These are phyloP conservation scores for Aspergillus cavernicola DNA, from an alignment of 495 filamentous ascomycete species.

Conservation along the genomic window DNA sequence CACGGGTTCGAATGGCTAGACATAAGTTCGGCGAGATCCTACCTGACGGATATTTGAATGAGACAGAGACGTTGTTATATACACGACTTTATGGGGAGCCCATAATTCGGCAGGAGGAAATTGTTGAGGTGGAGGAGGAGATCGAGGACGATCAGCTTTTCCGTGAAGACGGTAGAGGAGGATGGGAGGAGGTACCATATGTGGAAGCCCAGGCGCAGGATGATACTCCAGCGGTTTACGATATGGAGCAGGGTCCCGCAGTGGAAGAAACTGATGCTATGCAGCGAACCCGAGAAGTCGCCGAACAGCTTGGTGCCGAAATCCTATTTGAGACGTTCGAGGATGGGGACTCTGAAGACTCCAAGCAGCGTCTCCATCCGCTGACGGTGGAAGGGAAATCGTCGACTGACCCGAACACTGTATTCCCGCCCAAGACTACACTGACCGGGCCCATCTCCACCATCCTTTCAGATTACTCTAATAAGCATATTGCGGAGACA, in stretches of 20 bases:
- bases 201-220: slow-evolving; percentile 27
- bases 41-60: slow-evolving; percentile 66
- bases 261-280: slow-evolving; percentile 32
- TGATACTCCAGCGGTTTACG: slow-evolving; percentile 33
- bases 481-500: slow-evolving; percentile 66
- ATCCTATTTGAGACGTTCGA: slow-evolving; percentile 45
- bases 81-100: slow-evolving; percentile 72
- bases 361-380: slow-evolving; percentile 53
- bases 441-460: slow-evolving; percentile 64
- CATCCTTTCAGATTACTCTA: slow-evolving; percentile 61
- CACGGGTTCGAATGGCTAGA: slow-evolving; percentile 63
- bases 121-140: slow-evolving; percentile 27
- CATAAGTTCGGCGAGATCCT: slow-evolving; percentile 73
- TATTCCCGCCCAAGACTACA: slow-evolving; percentile 61
- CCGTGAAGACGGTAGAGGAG: slow-evolving; percentile 56
- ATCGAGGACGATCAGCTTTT: slow-evolving; percentile 43
- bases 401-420: slow-evolving; percentile 63
- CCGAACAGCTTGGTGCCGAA: slow-evolving; percentile 46
- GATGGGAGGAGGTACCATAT: slow-evolving; percentile 57
- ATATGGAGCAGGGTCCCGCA: slow-evolving; percentile 34
- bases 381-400: slow-evolving; percentile 61
- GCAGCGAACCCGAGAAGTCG: slow-evolving; percentile 42
- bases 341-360: slow-evolving; percentile 47
- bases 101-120: slow-evolving; percentile 45
- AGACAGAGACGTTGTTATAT: slow-evolving; percentile 70